These are phyloP conservation scores for Paradendryphiella salina DNA, from an alignment of 2,329 filamentous ascomycete genomes.

Conservation along the genomic window DNA sequence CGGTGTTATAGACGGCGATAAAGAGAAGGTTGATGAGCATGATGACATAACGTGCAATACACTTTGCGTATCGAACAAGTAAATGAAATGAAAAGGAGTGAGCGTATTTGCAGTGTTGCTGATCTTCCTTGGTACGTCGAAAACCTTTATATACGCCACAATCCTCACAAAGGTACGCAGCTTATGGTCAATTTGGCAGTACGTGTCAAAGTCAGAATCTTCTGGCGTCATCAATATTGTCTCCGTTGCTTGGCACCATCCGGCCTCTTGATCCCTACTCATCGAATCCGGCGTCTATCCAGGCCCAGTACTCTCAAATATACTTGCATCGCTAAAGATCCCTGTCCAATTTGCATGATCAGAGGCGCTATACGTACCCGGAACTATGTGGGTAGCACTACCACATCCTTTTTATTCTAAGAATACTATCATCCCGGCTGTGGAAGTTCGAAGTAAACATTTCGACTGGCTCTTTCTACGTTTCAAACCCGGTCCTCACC, in stretches of 20 bases:
- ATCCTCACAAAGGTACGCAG: conserved; percentile 23
- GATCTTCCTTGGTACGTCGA: conserved; percentile 30
- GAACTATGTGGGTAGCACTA: conserved; percentile 31
- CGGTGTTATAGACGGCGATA: conserved; percentile 30
- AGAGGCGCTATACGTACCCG: conserved; percentile 32
- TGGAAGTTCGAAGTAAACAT: conserved; percentile 25
- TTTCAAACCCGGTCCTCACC: conserved; percentile 17
- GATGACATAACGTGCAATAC: conserved; percentile 29
- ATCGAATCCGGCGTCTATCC: conserved; percentile 35
- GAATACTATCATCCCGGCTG: conserved; percentile 22
- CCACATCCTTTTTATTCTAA: conserved; percentile 24
- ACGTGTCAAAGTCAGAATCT: conserved; percentile 39
- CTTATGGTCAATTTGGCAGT: conserved; percentile 37
- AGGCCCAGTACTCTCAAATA: conserved; percentile 43
- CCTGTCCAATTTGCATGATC: conserved; percentile 42
- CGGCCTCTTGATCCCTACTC: conserved; percentile 41
- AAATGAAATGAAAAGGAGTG: conserved; percentile 19
- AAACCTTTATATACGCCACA: conserved; percentile 43
- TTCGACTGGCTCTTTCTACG: conserved; percentile 17
- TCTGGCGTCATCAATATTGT: conserved; percentile 42
- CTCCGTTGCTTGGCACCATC: conserved; percentile 42
- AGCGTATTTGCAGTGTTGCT: conserved; percentile 19
- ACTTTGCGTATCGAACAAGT: conserved; percentile 28
- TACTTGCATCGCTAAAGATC: conserved; percentile 40
- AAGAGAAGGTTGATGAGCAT: conserved; percentile 35